Conservation (phyloP, 1,139 yeast genomes). For the Pichia sp. region DNA sequence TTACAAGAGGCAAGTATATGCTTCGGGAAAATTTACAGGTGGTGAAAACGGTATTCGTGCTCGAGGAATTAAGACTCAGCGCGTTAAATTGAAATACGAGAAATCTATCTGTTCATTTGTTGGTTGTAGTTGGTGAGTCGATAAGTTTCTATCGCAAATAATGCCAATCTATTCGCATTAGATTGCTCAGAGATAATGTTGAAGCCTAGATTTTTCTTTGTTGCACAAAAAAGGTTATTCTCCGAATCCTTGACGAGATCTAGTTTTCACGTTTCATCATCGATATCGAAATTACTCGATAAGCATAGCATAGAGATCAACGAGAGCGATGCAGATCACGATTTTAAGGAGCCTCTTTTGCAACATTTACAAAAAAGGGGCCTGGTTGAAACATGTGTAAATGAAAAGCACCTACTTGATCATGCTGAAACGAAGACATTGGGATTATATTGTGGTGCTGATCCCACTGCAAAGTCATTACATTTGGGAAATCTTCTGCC, state of each 20-base stretch:
- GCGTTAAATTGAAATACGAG: neutral
- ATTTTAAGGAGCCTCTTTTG: slow-evolving; percentile 40
- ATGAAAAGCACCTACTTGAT: slow-evolving; percentile 40
- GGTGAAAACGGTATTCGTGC: neutral
- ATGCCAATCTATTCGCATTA: neutral
- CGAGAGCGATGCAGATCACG: slow-evolving; percentile 32
- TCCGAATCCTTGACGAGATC: slow-evolving; percentile 18
- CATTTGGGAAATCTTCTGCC: slow-evolving; percentile 92
- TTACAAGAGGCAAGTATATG: neutral
- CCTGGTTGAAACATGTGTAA: slow-evolving; percentile 46
- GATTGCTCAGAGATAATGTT: neutral
- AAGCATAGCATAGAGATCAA: slow-evolving; percentile 20
- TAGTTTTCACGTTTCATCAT: slow-evolving; percentile 21
- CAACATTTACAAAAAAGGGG: slow-evolving; percentile 45
- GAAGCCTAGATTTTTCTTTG: neutral
- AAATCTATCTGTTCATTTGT: too few species aligned
- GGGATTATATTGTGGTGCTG: slow-evolving; percentile 89
- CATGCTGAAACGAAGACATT: slow-evolving; percentile 40
- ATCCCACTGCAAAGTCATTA: slow-evolving; percentile 85
- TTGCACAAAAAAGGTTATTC: neutral
- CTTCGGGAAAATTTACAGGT: too few species aligned
- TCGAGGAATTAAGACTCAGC: neutral
- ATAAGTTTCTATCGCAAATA: too few species aligned
- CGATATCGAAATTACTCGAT: slow-evolving; percentile 27
- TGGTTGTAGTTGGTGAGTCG: too few species aligned